These are phyloP conservation scores for Sordaria brevicollis DNA, from an alignment of 495 filamentous ascomycete species.

Conservation along the genomic window DNA sequence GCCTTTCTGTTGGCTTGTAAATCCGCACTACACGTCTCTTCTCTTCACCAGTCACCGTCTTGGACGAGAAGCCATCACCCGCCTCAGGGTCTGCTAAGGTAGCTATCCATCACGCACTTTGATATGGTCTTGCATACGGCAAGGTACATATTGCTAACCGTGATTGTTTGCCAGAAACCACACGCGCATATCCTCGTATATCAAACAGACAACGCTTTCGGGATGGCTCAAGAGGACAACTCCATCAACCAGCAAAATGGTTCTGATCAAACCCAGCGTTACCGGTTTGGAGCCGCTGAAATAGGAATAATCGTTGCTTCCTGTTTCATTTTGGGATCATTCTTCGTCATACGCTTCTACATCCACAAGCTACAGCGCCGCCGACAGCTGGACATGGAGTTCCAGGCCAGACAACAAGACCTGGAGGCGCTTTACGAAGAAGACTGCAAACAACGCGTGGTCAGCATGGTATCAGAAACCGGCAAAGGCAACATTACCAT, in stretches of 20 bases:
- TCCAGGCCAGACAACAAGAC: slow-evolving; percentile 2
- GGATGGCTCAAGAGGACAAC: slow-evolving; percentile 7
- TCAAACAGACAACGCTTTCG: background rate
- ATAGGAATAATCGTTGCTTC: slow-evolving; percentile 17
- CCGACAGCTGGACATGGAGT: slow-evolving; percentile 12
- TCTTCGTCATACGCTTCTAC: slow-evolving; percentile 9
- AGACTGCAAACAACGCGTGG: background rate
- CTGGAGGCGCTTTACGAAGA: background rate
- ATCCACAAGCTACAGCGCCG: slow-evolving; percentile 10
- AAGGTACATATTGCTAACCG: background rate
- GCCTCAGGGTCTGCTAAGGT: background rate
- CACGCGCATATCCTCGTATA: background rate
- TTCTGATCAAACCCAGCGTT: background rate
- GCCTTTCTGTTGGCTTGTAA: background rate
- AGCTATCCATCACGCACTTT: background rate
- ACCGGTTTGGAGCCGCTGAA: slow-evolving; percentile 5
- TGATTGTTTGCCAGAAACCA: background rate
- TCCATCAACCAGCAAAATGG: slow-evolving; percentile 3
- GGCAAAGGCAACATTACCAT: background rate
- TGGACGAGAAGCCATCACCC: background rate
- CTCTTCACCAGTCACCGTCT: background rate
- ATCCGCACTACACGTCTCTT: background rate
- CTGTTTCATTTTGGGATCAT: slow-evolving; percentile 1
- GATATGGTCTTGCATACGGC: background rate
- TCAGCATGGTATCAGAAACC: background rate